Evolutionary conservation across 2,329 filamentous ascomycete genomes (phyloP).

Genomic region (Trichophaea hybrida): DNA sequence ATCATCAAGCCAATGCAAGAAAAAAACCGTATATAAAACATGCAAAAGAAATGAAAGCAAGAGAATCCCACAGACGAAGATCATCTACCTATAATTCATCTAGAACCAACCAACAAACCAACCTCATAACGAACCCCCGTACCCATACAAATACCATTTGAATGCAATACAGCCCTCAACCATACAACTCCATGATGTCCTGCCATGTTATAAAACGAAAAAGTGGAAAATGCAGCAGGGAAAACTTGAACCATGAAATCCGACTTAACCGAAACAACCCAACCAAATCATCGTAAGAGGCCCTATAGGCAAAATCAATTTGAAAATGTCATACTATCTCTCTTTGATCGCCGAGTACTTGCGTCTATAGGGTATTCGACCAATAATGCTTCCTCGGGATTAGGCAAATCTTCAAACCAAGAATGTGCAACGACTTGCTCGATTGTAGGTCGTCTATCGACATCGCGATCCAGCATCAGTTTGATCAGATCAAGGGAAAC

Average conservation of each 20-base stretch:
- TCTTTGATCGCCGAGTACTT: background rate
- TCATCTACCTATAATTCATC: conserved; percentile 2
- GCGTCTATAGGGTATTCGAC: conserved; percentile 15
- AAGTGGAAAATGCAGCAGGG: background rate
- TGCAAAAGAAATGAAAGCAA: background rate
- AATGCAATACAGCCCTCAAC: background rate
- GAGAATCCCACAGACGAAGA: background rate
- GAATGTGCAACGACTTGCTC: conserved; percentile 73
- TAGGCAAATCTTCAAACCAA: conserved; percentile 45
- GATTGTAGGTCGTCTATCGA: conserved; percentile 70
- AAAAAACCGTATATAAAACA: background rate
- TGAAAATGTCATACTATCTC: background rate
- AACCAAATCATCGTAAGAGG: background rate
- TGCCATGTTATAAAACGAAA: conserved; percentile 9
- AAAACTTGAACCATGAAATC: conserved; percentile 1
- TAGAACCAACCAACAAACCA: background rate
- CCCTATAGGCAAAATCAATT: background rate
- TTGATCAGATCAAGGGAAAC: conserved; percentile 85
- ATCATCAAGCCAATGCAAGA: background rate
- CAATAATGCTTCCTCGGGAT: conserved; percentile 19
- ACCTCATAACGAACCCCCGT: background rate
- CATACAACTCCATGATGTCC: conserved; percentile 2
- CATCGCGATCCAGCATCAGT: conserved; percentile 82
- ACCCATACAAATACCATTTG: background rate
- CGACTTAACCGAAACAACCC: background rate